Evolutionary conservation across 78 protist genomes (phyloP), one percentile per base, ranked within the genome.

Genomic region (Chrysochromulina tobinii): DNA sequence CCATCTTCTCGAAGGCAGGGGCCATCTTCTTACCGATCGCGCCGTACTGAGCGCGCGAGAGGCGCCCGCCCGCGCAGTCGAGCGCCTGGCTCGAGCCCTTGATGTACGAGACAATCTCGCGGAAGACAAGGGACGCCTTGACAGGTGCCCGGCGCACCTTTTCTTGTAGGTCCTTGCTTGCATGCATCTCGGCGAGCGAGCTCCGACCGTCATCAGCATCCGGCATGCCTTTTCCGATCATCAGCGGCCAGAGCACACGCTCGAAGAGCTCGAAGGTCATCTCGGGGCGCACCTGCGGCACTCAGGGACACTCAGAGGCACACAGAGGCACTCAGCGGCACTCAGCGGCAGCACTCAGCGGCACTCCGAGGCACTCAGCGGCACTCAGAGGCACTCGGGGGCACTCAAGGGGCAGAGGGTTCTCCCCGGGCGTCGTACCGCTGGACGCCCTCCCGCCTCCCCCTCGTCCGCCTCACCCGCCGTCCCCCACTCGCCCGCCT

Each of bases 31-130:
- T n/a, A 27, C 54, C 83, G 17, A 90, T 38, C 27, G 73, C 11
- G 25, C 54, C 38, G 83, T 88, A 88, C 55, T 68, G 69, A 5
- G 54, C 85, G 18, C 91, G 81, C n/a, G 73, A 27, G 27, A 88
- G 68, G 66, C 50, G 68, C 18, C 91, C 91, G 59, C 15, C 8
- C 61, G 8, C 18, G 12, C 17, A 55, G 23, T 48, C 57, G 23
- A 88, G 25, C 11, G 91, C 81, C 25, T 68, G 4, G 53, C 8
- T 23, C 66, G 85, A 72, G 53, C 91, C 91, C 85, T 88, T 88
- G 91, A 88, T 88, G 91, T 88, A 72, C 25, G 64, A 17, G 21
- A 67, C 81, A 17, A 88, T 72, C 54, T 88, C 91, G 50, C 8
- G 8, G 55, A 68, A 88, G 27, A 88, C 67, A 21, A 64, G 1